These are phyloP conservation scores for Linderniella brevidens DNA, from an alignment of 257 asterid species.

Conservation along the genomic window DNA sequence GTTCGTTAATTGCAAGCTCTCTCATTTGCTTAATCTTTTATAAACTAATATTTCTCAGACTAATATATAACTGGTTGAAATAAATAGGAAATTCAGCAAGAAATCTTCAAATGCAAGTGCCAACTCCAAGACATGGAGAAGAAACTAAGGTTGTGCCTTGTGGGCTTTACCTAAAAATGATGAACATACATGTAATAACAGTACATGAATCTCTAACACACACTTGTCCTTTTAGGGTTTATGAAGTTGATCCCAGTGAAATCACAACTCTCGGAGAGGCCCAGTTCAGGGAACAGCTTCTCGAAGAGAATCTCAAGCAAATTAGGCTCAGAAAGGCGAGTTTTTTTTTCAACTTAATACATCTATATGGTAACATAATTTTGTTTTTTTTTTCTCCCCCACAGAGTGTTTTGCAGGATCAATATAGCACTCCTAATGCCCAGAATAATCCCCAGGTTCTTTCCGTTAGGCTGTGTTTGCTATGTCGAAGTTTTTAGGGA, in stretches of 20 bases:
- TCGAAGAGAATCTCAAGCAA: constrained; percentile 56
- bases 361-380: neutral
- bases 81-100: constrained; percentile 63
- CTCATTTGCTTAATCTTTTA: too few relatives aligned
- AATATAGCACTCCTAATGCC: too few relatives aligned
- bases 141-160: constrained; percentile 36
- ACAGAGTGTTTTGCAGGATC: neutral
- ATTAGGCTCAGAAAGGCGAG: constrained; percentile 51
- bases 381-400: neutral
- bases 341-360: neutral
- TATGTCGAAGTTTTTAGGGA: too few relatives aligned
- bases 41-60: too few relatives aligned
- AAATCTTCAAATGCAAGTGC: constrained; percentile 39
- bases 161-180: neutral
- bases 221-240: constrained; percentile 31
- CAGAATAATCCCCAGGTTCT: too few relatives aligned
- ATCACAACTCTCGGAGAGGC: constrained; percentile 50
- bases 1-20: constrained; percentile 14
- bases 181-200: neutral
- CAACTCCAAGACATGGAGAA: constrained; percentile 59
- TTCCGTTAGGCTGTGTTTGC: too few relatives aligned
- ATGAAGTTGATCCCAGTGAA: constrained; percentile 54
- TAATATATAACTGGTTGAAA: constrained; percentile 3
- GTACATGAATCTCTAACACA: neutral
- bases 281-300: constrained; percentile 54